These are phyloP conservation scores for Ustilago trichophora DNA, from an alignment of 1,284 basidiomycete genomes.

Conservation along the genomic window DNA sequence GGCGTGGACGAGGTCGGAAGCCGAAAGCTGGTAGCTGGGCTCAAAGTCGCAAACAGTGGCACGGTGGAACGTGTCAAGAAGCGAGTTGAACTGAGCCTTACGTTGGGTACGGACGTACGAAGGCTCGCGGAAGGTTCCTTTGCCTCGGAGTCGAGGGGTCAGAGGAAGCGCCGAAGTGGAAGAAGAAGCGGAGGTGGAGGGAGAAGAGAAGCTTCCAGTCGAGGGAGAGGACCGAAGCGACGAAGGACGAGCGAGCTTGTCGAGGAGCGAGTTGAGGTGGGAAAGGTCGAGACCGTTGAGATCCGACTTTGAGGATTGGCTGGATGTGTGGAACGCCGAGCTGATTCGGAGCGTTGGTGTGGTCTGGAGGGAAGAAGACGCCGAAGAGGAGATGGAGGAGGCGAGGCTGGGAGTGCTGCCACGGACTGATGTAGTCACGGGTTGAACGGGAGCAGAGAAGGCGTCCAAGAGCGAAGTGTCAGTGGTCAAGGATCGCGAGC, in stretches of 20 bases:
- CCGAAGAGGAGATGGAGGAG: slow-evolving; percentile 13
- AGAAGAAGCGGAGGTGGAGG: slow-evolving; percentile 14
- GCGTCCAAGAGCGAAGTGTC: slow-evolving; percentile 8
- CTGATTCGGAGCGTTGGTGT: slow-evolving; percentile 7
- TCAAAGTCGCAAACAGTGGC: slow-evolving; percentile 51
- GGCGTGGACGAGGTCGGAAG: slow-evolving; percentile 36
- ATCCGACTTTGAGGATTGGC: slow-evolving; percentile 12
- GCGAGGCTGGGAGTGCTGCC: slow-evolving; percentile 23
- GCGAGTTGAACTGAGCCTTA: slow-evolving; percentile 42
- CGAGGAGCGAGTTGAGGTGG: slow-evolving; percentile 44
- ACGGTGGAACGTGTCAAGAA: slow-evolving; percentile 51
- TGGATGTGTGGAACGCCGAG: slow-evolving; percentile 22
- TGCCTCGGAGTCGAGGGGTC: slow-evolving; percentile 44
- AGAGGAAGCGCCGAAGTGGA: slow-evolving; percentile 22
- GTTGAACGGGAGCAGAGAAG: background rate
- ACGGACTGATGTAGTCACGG: slow-evolving; percentile 8
- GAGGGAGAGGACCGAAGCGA: slow-evolving; percentile 17
- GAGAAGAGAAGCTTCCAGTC: slow-evolving; percentile 6
- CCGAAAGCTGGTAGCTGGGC: slow-evolving; percentile 38
- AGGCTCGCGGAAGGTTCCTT: slow-evolving; percentile 30
- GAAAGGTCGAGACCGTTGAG: slow-evolving; percentile 23
- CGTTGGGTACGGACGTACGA: slow-evolving; percentile 31
- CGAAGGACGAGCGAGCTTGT: slow-evolving; percentile 32
- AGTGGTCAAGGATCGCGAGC: slow-evolving; percentile 18
- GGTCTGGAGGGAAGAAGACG: slow-evolving; percentile 10